phyloP scores from a whole-genome alignment of 2,329 filamentous ascomycete species.

The Trichophyton equinum region DNA sequence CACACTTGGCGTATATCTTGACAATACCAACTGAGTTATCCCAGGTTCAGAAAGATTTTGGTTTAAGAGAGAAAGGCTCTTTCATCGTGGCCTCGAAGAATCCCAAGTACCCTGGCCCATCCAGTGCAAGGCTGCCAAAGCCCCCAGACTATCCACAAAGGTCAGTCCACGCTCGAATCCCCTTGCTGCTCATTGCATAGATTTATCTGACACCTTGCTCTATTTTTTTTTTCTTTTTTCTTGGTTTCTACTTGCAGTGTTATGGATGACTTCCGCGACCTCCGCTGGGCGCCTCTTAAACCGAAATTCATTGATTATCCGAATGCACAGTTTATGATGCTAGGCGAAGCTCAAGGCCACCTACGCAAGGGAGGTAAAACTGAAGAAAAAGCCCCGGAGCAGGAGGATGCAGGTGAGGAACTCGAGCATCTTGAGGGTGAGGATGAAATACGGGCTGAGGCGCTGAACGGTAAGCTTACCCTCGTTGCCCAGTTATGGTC shows the following conservation, averaged over 20 bases:
- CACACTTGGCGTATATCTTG: constrained; percentile 67
- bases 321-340: constrained; percentile 64
- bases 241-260: constrained; percentile 35
- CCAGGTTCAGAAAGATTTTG: constrained; percentile 62
- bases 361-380: constrained; percentile 26
- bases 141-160: constrained; percentile 58
- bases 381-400: constrained; percentile 35
- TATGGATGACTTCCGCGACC: constrained; percentile 55
- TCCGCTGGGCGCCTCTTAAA: constrained; percentile 62
- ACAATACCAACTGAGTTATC: constrained; percentile 59
- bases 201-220: not conserved
- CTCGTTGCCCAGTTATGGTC: not conserved
- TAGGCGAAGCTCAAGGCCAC: constrained; percentile 44
- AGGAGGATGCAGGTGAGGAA: constrained; percentile 56
- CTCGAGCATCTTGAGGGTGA: constrained; percentile 64
- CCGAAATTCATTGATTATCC: constrained; percentile 63
- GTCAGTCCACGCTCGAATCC: constrained; percentile 33
- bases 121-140: constrained; percentile 50
- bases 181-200: not conserved
- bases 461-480: constrained; percentile 39
- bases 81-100: constrained; percentile 75
- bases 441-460: constrained; percentile 54
- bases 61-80: constrained; percentile 57
- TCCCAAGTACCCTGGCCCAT: constrained; percentile 55
- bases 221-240: not conserved